phyloP scores from a whole-genome alignment of 2,329 filamentous ascomycete species.

The Botrytis paeoniae region DNA sequence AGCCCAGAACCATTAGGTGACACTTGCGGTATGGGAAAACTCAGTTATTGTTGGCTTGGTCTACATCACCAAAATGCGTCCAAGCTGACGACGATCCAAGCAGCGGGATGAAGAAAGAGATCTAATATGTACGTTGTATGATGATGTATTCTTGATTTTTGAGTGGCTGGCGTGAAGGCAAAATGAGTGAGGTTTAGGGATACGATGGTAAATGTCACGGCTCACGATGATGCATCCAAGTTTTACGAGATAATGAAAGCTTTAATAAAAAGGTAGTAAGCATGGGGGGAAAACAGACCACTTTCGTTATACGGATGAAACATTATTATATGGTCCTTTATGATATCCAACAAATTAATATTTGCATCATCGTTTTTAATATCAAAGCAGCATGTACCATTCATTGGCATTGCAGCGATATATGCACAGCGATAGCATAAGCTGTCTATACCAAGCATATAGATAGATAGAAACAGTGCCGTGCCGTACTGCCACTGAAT shows the following conservation, averaged over 20 bases:
- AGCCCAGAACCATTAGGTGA: not conserved
- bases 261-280: not conserved
- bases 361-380: slow-evolving; percentile 1
- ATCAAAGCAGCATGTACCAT: not conserved
- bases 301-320: not conserved
- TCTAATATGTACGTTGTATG: not conserved
- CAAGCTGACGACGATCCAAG: slow-evolving; percentile 10
- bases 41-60: slow-evolving; percentile 2
- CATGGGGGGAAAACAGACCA: not conserved
- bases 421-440: not conserved
- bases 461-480: not conserved
- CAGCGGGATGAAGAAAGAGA: not conserved
- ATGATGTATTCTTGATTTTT: not conserved
- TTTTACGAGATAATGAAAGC: not conserved
- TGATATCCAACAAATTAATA: not conserved
- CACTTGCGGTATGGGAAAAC: not conserved
- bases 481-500: not conserved
- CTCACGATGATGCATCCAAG: slow-evolving; percentile 1
- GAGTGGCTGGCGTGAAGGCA: slow-evolving; percentile 6
- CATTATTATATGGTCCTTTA: not conserved
- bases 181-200: not conserved
- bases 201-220: not conserved
- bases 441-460: not conserved
- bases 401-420: not conserved
- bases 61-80: not conserved